Evolutionary conservation across 176 grass and related monocot genomes (phyloP), one percentile per base, ranked within the genome.

Genomic region (Musa itinerans): DNA sequence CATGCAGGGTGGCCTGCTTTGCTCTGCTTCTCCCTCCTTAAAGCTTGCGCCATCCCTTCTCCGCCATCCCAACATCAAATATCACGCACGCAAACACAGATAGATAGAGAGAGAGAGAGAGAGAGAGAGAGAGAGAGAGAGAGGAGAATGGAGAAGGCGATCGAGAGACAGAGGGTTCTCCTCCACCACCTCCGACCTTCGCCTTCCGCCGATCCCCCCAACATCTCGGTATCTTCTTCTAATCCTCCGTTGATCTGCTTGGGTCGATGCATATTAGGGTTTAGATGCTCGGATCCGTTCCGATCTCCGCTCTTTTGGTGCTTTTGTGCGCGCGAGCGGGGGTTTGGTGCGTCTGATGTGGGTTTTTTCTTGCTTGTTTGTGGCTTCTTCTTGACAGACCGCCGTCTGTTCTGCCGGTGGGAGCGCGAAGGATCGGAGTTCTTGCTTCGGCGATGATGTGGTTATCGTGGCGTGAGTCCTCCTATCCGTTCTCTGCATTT

Each of bases 401-500:
- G 85, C 82, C 63, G 75, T 67, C 67, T 98, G 90, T 73, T 85
- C 90, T 72, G 87, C 93, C 61, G 82, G 83, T 74, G 90, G 84
- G 75, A 82, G 83, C 5, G 78, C 81, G 76, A 91, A 87, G 79
- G 75, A 89, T 63, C 85, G 82, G 69, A 86, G 4, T 54, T 54
- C 84, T 16, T 83, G 72, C 82, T 93, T 90, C 66, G 90, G 80
- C 19, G 95, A 98, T 48, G 90, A 98, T 80, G 82, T 98, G 71
- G 95, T 98, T 81, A 89, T 98, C 79, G 95, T 98, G 56, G 95
- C 90, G 95, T 98, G 82, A 93, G 88, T 81, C 34, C 6, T 81
- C 34, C 64, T 22, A 15, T 74, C 13, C 13, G 58, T 76, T 21
- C 8, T 49, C 49, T 48, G 24, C 0, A 19, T 6, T 12, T 75